Evolutionary conservation across 176 grass and related monocot genomes (phyloP), one percentile per base, ranked within the genome.

Genomic region (Hyparrhenia diplandra): DNA sequence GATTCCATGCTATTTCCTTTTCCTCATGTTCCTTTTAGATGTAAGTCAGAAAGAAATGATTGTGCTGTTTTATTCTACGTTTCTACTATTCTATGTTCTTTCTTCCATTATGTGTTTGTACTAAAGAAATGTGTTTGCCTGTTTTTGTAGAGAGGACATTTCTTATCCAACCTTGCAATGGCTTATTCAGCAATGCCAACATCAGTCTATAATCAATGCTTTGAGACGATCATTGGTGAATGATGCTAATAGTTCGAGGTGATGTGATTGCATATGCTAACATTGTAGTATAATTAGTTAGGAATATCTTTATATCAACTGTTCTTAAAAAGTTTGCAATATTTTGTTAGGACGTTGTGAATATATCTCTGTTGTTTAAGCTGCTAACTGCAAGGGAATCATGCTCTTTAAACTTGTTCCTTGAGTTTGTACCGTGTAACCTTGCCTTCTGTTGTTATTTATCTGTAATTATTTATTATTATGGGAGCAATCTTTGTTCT

Each of bases 221-320:
- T 69, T 88, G 58, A 92, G 88, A 67, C 84, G 75, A 52, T 85
- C 86, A 29, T 55, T 93, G 77, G 83, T 95, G 81, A 93, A 91
- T 54, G 84, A 86, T 76, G 92, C 96, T 67, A 98, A 91, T 78
- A 95, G 89, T 75, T 91, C 92, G 32, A 98, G 96, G 92, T 91
- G 67, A 86, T 25, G 10, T 63, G 11, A 76, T 63, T 72, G 23
- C 77, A 77, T 76, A 32, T 75, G 10, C 49, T 82, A 65, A 40
- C 61, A 64, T 75, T 69, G 49, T 41, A 37, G 10, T 73, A 57
- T 75, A 84, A 77, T 40, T 83, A 46, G 7, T 68, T 57, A 63
- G 28, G 55, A 78, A 30, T 64, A 46, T 37, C 0, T 74, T 59
- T 55, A 68, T 25, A 42, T 79, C 5, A 27, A 54, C 67, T 68